phyloP scores from a whole-genome alignment of 2,329 filamentous ascomycete genomes.

The Cytospora paraplurivora region DNA sequence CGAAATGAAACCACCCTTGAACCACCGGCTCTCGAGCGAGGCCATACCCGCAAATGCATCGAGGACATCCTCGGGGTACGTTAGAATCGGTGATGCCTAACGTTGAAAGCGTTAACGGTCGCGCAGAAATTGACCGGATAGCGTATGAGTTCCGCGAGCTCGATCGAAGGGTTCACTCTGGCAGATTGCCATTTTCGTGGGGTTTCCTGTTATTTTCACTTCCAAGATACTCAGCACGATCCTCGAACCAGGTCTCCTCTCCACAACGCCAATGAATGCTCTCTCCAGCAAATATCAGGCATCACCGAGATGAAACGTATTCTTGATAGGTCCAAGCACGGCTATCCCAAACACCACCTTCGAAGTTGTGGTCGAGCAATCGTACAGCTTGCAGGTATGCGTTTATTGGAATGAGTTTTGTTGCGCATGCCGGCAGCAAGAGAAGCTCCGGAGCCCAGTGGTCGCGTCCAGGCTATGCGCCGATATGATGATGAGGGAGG shows the following conservation, averaged over 20 bases:
- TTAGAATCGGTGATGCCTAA: neutral
- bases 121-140: too few relatives aligned
- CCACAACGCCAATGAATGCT: neutral
- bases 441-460: neutral
- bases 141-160: too few relatives aligned
- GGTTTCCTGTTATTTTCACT: too few relatives aligned
- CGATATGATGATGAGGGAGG: neutral
- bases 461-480: neutral
- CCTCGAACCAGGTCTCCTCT: neutral
- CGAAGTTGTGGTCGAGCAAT: too few relatives aligned
- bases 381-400: too few relatives aligned
- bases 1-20: neutral
- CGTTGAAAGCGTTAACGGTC: neutral
- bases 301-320: neutral
- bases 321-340: conserved; percentile 13
- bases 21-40: neutral
- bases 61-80: neutral
- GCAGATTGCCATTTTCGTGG: neutral
- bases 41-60: neutral
- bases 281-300: neutral
- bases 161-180: too few relatives aligned
- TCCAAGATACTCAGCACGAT: neutral
- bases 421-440: too few relatives aligned
- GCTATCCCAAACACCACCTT: neutral
- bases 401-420: neutral